Conservation (phyloP, 148 eudicot genomes). For the Rhododendron molle region DNA sequence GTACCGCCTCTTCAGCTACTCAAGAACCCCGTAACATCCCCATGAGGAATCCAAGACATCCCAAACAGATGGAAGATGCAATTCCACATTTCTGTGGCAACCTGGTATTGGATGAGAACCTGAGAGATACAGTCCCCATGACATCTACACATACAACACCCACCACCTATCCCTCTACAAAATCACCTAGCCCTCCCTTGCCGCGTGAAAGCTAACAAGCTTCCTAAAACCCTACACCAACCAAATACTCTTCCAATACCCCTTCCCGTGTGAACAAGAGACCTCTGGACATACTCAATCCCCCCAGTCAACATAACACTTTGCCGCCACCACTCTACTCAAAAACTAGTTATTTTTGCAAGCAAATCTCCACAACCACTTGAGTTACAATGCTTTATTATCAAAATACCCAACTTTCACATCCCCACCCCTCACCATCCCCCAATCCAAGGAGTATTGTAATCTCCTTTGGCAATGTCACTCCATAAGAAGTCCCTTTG, state of each 20-base stretch:
- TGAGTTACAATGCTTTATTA: neutral
- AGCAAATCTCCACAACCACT: neutral
- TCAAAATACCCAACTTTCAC: neutral
- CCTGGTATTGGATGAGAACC: neutral
- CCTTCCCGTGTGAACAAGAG: neutral
- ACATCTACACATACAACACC: neutral
- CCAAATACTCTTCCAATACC: neutral
- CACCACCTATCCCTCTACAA: neutral
- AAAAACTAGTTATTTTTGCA: neutral
- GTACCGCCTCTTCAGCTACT: neutral
- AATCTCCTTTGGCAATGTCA: no score
- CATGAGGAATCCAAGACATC: no score
- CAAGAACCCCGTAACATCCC: no score
- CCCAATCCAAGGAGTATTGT: neutral
- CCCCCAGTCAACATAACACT: neutral
- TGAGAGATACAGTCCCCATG: neutral
- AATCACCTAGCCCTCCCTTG: neutral
- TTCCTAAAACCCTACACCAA: neutral
- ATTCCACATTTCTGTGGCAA: no score
- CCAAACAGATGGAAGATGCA: no score
- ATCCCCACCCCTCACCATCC: neutral
- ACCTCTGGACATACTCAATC: neutral
- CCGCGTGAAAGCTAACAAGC: neutral
- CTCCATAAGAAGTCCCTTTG: neutral
- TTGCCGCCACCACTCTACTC: neutral